A percentile compares a stretch with the other conserved stretches of the same genome.
These are phyloP conservation scores for Tympanopsis confertula DNA, from an alignment of 2,329 filamentous ascomycete species.

Conservation along the genomic window DNA sequence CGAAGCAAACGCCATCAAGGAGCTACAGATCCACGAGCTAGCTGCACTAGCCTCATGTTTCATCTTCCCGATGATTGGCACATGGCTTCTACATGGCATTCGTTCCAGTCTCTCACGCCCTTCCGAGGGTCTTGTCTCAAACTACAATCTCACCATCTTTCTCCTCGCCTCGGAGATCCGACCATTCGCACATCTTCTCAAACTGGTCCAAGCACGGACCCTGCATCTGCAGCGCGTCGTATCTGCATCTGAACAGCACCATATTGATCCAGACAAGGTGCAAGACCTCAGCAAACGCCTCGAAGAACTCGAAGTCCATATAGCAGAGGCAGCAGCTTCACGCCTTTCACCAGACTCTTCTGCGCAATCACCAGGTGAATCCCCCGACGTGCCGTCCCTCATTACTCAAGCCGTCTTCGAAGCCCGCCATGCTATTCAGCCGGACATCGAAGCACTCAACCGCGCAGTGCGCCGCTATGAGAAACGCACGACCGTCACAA, in stretches of 20 bases:
- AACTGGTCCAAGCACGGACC: constrained; percentile 67
- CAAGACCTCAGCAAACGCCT: constrained; percentile 53
- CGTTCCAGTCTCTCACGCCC: constrained; percentile 70
- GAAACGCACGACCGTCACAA: constrained; percentile 68
- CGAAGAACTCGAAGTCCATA: constrained; percentile 54
- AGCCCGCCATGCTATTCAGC: constrained; percentile 55
- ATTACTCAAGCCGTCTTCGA: constrained; percentile 35
- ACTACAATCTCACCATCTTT: constrained; percentile 89
- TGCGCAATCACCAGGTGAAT: constrained; percentile 16
- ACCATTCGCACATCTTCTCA: constrained; percentile 70
- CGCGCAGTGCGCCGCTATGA: constrained; percentile 84
- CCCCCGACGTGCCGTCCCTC: constrained; percentile 22
- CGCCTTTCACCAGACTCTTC: constrained; percentile 9
- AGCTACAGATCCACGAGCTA: constrained; percentile 66
- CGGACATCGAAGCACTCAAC: constrained; percentile 78
- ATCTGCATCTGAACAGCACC: constrained; percentile 27
- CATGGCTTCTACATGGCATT: constrained; percentile 73
- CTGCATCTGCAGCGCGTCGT: constrained; percentile 71
- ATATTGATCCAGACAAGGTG: constrained; percentile 24
- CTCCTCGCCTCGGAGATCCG: constrained; percentile 76
- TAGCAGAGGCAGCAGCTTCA: constrained; percentile 18
- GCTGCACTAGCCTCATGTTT: constrained; percentile 71
- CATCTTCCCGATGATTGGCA: constrained; percentile 63
- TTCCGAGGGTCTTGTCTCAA: constrained; percentile 77
- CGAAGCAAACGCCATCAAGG: neutral